These are phyloP conservation scores for Amylocarpus encephaloides DNA, from an alignment of 2,329 filamentous ascomycete species.

Conservation along the genomic window DNA sequence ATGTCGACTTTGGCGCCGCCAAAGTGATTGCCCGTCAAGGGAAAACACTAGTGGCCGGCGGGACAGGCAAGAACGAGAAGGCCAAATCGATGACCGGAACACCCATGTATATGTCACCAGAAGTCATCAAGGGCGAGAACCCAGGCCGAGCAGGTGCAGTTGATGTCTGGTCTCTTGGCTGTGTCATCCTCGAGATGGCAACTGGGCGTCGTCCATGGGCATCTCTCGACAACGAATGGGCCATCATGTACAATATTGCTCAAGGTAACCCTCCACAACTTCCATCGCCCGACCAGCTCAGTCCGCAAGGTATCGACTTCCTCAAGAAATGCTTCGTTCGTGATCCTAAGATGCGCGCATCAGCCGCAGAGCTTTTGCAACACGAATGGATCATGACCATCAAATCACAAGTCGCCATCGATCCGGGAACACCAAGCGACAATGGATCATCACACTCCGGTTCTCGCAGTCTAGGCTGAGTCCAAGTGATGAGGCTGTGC, in stretches of 20 bases:
- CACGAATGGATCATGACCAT: constrained; percentile 82
- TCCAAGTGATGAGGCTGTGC: background rate
- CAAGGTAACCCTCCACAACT: constrained; percentile 90
- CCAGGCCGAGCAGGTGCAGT: constrained; percentile 77
- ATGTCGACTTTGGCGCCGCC: constrained; percentile 95
- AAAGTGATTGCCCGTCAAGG: constrained; percentile 95
- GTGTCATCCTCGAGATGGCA: constrained; percentile 95
- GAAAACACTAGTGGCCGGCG: constrained; percentile 64
- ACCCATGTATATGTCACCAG: constrained; percentile 99
- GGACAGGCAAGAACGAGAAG: constrained; percentile 46
- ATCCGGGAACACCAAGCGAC: constrained; percentile 58
- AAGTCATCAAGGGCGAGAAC: constrained; percentile 89
- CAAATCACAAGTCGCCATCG: constrained; percentile 54
- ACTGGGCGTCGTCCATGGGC: constrained; percentile 93
- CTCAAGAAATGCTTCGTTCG: constrained; percentile 78
- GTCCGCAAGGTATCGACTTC: constrained; percentile 79
- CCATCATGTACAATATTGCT: constrained; percentile 99
- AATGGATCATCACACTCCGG: constrained; percentile 23
- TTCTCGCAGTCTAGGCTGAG: constrained; percentile 22
- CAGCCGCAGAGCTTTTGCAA: constrained; percentile 82
- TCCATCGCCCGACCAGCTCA: constrained; percentile 76
- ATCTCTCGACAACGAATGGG: constrained; percentile 96
- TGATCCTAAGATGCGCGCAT: constrained; percentile 72
- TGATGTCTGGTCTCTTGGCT: constrained; percentile 94
- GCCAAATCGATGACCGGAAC: constrained; percentile 93